Evolutionary conservation across 2,329 filamentous ascomycete genomes (phyloP), one percentile per base, ranked within the genome.

Genomic region (Trichoderma citrinoviride): DNA sequence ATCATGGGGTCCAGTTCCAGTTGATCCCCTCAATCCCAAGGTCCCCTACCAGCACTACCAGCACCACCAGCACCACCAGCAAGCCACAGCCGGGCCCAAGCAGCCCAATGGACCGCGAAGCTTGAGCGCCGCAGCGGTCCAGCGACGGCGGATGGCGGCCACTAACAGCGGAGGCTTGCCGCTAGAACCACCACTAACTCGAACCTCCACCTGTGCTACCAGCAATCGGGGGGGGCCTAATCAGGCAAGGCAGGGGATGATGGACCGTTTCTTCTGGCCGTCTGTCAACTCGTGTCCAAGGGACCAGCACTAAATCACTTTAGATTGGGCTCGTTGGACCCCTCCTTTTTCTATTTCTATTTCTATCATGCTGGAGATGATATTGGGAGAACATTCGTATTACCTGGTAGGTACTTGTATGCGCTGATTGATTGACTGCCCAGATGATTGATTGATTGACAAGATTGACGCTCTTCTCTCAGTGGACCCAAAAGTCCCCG

Each of bases 21-120:
- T 27, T 50, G 47, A 17, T 21, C 40, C 15, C 17, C 15, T 17
- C n/a, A n/a, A n/a, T n/a, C n/a, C n/a, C n/a, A n/a, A n/a, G n/a
- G n/a, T n/a, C n/a, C n/a, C n/a, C n/a, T n/a, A n/a, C n/a, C n/a
- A n/a, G n/a, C n/a, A 15, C 12, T 43, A 43, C 40, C 40, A 37
- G 41, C 41, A 43, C 41, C 41, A 43, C 41, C 47, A 29, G 47
- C 47, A 10, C 37, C 21, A n/a, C 52, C n/a, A 29, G 33, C 4
- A 57, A 46, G 54, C 54, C 54, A 57, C 54, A 57, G 55, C 41
- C 55, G 43, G 41, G 46, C 58, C 55, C n/a, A 57, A 57, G 19
- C 40, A 40, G n/a, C 23, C 21, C 43, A 44, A 52, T n/a, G n/a
- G 27, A 44, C 43, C 15, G 54, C 21, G 17, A 44, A 49, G 46